These are phyloP conservation scores for Tuber umbilicatum DNA, from an alignment of 495 filamentous ascomycete species.

Conservation along the genomic window DNA sequence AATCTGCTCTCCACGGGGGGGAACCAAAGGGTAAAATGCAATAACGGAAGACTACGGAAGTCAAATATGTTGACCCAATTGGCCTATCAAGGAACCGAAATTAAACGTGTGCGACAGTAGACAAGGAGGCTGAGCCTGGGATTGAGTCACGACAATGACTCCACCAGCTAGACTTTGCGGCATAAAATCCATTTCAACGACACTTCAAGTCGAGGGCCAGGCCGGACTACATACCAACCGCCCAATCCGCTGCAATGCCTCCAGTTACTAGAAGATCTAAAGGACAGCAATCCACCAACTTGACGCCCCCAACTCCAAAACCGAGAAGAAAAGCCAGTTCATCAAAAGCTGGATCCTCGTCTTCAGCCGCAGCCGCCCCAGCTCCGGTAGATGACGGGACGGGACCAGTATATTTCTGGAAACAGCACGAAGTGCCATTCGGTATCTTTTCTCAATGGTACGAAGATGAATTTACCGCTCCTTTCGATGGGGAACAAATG, in stretches of 20 bases:
- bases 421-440: slow-evolving; percentile 38
- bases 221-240: not conserved
- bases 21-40: not conserved
- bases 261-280: slow-evolving; percentile 3
- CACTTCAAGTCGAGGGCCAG: not conserved
- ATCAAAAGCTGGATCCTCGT: not conserved
- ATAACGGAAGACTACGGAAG: not conserved
- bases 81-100: not conserved
- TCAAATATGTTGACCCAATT: not conserved
- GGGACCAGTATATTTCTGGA: slow-evolving; percentile 44
- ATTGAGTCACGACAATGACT: slow-evolving; percentile 1
- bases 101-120: not conserved
- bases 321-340: slow-evolving; percentile 3
- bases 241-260: not conserved
- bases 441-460: slow-evolving; percentile 46
- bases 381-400: not conserved
- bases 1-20: not conserved
- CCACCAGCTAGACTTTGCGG: not conserved
- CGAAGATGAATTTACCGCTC: slow-evolving; percentile 39
- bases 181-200: slow-evolving; percentile 5
- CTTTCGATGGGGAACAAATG: slow-evolving; percentile 14
- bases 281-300: not conserved
- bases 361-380: not conserved
- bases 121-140: not conserved
- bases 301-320: not conserved